Percentiles rank a stretch among this genome's conserved stretches.
phyloP scores from a whole-genome alignment of 805 yeast species.

The Nakazawaea wyomingensis region DNA sequence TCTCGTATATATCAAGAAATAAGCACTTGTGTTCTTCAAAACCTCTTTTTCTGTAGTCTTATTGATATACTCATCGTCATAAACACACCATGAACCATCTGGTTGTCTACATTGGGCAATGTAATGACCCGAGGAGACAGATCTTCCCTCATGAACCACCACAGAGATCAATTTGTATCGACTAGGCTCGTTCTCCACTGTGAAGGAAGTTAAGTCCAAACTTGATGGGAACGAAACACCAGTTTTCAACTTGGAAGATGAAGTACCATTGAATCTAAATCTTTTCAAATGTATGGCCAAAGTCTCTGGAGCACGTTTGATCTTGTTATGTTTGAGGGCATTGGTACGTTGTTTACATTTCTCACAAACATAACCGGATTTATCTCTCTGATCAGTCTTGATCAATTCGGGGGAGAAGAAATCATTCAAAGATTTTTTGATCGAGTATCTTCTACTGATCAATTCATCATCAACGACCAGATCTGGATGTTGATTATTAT shows the following conservation, averaged over 20 bases:
- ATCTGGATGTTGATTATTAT: too few species aligned
- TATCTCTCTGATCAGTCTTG: conserved; percentile 58
- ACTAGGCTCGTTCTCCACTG: conserved; percentile 41
- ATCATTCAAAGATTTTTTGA: conserved; percentile 71
- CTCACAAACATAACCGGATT: conserved; percentile 83
- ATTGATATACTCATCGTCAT: conserved; percentile 89
- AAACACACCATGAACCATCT: conserved; percentile 86
- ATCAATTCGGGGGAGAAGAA: conserved; percentile 82
- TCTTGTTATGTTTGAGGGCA: conserved; percentile 71
- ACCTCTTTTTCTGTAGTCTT: conserved; percentile 68
- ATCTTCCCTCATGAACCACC: conserved; percentile 91
- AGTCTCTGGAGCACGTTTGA: conserved; percentile 83
- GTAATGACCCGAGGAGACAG: conserved; percentile 90
- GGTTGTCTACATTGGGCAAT: conserved; percentile 89
- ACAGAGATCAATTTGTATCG: conserved; percentile 74
- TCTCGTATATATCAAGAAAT: conserved; percentile 80
- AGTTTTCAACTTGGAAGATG: conserved; percentile 81
- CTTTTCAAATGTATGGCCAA: conserved; percentile 83
- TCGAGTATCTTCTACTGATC: conserved; percentile 41
- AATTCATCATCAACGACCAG: conserved; percentile 4
- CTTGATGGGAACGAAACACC: conserved; percentile 75
- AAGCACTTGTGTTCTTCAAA: conserved; percentile 81
- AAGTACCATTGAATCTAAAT: conserved; percentile 77
- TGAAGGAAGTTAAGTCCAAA: conserved; percentile 66
- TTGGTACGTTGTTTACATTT: conserved; percentile 71